Evolutionary conservation across 176 grass and related monocot genomes (phyloP).

Genomic region (Oryza officinalis): DNA sequence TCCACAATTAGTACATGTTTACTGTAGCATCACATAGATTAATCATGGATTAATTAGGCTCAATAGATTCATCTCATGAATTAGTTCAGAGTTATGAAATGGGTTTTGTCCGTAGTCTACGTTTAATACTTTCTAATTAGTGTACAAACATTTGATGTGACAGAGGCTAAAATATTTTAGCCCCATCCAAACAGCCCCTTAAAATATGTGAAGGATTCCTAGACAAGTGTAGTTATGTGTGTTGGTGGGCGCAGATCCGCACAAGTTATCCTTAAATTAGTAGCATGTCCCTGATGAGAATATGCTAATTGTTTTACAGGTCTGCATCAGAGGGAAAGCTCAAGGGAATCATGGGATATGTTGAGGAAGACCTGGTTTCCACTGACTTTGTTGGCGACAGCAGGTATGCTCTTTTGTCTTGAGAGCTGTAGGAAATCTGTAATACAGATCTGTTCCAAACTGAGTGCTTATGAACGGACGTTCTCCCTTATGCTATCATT

Average conservation of each 20-base stretch:
- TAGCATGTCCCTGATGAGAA: not conserved
- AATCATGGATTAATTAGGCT: too few species aligned
- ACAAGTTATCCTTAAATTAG: not conserved
- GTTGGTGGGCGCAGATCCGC: not conserved
- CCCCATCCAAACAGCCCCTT: too few species aligned
- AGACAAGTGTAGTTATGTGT: too few species aligned
- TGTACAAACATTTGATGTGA: too few species aligned
- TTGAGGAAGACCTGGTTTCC: constrained; percentile 85
- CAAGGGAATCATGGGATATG: constrained; percentile 84
- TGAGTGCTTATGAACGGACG: not conserved
- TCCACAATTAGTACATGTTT: too few species aligned
- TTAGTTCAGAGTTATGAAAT: too few species aligned
- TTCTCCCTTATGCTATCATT: not conserved
- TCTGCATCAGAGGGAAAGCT: constrained; percentile 70
- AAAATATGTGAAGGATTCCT: not conserved
- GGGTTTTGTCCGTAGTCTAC: too few species aligned
- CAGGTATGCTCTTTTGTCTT: constrained; percentile 36
- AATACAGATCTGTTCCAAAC: not conserved
- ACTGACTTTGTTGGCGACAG: constrained; percentile 72
- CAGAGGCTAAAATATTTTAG: too few species aligned
- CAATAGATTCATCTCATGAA: too few species aligned
- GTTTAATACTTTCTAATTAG: too few species aligned
- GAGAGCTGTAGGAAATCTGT: not conserved
- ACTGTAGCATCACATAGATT: too few species aligned
- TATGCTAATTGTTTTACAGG: constrained; percentile 43